These are phyloP conservation scores for Blastomyces percursus DNA, from an alignment of 2,329 filamentous ascomycete genomes.

Conservation along the genomic window DNA sequence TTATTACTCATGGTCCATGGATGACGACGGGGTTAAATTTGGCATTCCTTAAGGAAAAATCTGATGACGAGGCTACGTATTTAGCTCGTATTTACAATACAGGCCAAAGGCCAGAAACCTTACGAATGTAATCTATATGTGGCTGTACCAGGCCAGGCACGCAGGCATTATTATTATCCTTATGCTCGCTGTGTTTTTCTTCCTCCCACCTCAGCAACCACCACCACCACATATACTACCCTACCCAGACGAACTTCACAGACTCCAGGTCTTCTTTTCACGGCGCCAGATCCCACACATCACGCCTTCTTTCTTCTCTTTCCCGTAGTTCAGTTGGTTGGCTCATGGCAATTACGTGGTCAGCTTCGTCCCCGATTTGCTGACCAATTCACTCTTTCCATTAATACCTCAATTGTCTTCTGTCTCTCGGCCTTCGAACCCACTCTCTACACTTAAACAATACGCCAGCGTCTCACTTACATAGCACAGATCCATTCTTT, in stretches of 20 bases:
- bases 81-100: neutral
- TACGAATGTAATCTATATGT: too few relatives aligned
- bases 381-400: slow-evolving; percentile 5
- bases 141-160: too few relatives aligned
- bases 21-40: neutral
- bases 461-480: neutral
- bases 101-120: too few relatives aligned
- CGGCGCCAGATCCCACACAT: neutral
- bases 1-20: neutral
- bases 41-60: neutral
- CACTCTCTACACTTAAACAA: neutral
- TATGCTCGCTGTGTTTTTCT: neutral
- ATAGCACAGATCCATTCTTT: neutral
- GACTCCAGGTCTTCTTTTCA: neutral
- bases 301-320: neutral
- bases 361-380: neutral
- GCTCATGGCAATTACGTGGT: neutral
- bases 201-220: neutral
- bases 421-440: neutral
- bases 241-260: neutral
- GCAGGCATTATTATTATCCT: too few relatives aligned
- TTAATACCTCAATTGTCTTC: neutral
- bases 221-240: neutral
- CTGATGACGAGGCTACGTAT: neutral
- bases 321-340: neutral